These are phyloP conservation scores for Elaeagnus macrophylla DNA, from an alignment of 306 rosid genomes.

Conservation along the genomic window DNA sequence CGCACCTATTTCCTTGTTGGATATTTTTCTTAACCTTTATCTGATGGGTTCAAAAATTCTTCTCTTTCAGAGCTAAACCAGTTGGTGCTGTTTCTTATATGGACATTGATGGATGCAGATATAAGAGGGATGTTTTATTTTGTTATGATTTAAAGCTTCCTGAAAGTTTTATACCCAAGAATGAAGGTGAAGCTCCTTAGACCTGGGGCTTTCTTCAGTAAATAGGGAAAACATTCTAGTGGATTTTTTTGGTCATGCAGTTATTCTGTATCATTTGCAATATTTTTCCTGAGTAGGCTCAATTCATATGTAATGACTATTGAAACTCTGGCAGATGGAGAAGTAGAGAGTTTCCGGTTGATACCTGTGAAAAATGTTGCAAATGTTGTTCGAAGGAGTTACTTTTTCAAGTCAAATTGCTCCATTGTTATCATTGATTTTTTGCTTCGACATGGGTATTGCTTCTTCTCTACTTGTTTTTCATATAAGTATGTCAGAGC, in stretches of 20 bases:
- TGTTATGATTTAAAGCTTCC: slow-evolving; percentile 89
- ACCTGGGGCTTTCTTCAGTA: slow-evolving; percentile 1
- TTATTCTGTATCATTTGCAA: not conserved
- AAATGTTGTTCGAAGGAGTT: slow-evolving; percentile 49
- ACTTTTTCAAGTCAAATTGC: slow-evolving; percentile 68
- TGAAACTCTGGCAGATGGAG: slow-evolving; percentile 55
- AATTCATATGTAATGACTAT: slow-evolving; percentile 13
- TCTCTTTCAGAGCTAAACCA: slow-evolving; percentile 51
- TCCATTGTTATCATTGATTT: slow-evolving; percentile 63
- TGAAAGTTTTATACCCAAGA: slow-evolving; percentile 55
- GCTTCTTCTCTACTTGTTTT: slow-evolving; percentile 1
- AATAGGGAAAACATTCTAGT: no score
- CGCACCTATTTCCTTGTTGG: not conserved
- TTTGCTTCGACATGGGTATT: slow-evolving; percentile 73
- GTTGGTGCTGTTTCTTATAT: slow-evolving; percentile 72
- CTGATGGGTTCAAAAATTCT: slow-evolving; percentile 18
- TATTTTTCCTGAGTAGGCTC: not conserved
- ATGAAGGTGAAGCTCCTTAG: slow-evolving; percentile 45
- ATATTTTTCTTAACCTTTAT: not conserved
- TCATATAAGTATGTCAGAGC: no score
- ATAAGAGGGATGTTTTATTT: slow-evolving; percentile 69
- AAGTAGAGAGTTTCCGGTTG: slow-evolving; percentile 82
- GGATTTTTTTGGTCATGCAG: not conserved
- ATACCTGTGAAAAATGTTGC: slow-evolving; percentile 57
- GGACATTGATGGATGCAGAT: slow-evolving; percentile 70